Evolutionary conservation across 202 grass and related monocot species (phyloP).

Genomic region (Setaria italica): DNA sequence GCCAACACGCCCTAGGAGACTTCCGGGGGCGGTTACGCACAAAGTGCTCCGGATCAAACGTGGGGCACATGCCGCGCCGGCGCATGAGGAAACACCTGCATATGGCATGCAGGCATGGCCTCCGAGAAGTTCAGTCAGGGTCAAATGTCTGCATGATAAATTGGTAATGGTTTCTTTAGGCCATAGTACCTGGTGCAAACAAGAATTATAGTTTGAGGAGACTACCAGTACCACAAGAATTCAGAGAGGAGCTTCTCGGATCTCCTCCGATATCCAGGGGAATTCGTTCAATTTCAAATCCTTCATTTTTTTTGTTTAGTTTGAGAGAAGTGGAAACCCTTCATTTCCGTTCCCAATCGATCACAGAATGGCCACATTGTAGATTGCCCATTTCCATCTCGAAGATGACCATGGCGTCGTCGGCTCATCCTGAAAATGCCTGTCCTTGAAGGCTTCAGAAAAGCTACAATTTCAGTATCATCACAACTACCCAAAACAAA

Average conservation of each 20-base stretch:
- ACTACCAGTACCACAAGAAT: background rate
- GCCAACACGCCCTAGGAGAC: background rate
- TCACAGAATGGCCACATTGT: background rate
- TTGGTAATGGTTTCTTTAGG: too few species aligned
- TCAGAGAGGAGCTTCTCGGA: background rate
- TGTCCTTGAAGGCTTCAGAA: background rate
- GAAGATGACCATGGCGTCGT: background rate
- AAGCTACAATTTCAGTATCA: background rate
- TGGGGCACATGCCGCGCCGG: constrained; percentile 12
- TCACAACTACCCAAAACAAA: background rate
- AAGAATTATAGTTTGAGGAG: background rate
- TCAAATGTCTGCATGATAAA: too few species aligned
- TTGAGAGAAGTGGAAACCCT: background rate
- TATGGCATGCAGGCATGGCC: background rate
- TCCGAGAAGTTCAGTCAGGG: background rate
- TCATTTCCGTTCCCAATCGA: background rate
- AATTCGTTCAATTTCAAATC: too few species aligned
- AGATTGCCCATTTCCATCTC: background rate
- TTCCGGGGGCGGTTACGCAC: constrained; percentile 5
- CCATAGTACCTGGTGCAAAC: too few species aligned
- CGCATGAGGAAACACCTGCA: background rate
- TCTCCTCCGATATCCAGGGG: too few species aligned
- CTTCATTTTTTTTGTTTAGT: background rate
- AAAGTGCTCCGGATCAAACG: background rate
- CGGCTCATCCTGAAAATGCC: background rate